Evolutionary conservation across 2,329 filamentous ascomycete species (phyloP).

Genomic region (Trichoderma gracile): DNA sequence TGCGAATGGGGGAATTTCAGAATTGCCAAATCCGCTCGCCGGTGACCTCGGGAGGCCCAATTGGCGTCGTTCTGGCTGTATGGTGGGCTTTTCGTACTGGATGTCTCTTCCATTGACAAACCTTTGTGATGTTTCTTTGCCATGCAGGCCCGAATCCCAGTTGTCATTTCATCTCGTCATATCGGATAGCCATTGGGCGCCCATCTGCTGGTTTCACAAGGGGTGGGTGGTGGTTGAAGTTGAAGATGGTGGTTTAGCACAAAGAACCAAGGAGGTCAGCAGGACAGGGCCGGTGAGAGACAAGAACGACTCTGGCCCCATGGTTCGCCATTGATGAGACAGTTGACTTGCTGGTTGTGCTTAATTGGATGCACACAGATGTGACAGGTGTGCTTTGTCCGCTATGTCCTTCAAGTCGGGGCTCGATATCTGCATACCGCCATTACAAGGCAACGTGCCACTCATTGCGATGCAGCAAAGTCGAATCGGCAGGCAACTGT

Average conservation of each 20-base stretch:
- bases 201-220: neutral
- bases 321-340: neutral
- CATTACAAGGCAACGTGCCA: neutral
- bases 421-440: constrained; percentile 13
- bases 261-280: neutral
- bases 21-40: constrained; percentile 24
- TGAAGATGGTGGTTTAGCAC: no score
- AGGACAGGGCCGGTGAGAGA: constrained; percentile 16
- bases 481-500: no score
- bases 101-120: neutral
- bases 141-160: neutral
- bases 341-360: neutral
- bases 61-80: neutral
- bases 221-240: neutral
- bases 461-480: neutral
- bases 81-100: neutral
- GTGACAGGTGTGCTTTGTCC: neutral
- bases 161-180: no score
- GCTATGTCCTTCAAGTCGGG: neutral
- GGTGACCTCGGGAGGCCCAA: neutral
- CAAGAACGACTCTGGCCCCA: neutral
- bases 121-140: neutral
- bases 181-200: neutral
- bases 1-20: constrained; percentile 10
- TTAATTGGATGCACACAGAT: neutral